A percentile compares a stretch with the other conserved stretches of the same genome.
Evolutionary conservation across 148 eudicot genomes (phyloP).

Genomic region (Suaeda aralocaspica): DNA sequence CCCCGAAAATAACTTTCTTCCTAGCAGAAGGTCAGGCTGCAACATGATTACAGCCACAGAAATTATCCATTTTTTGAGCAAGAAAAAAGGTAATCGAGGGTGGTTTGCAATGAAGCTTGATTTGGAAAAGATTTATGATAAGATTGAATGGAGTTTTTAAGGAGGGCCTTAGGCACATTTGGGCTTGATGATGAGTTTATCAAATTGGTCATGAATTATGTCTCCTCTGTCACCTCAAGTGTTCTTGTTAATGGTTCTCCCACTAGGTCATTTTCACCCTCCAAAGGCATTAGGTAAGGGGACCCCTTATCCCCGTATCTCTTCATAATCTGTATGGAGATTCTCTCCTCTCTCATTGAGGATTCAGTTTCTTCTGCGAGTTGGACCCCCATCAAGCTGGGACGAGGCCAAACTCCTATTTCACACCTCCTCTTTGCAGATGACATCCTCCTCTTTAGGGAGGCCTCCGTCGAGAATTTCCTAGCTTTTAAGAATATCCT

Average conservation of each 20-base stretch:
- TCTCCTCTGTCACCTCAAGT: background rate
- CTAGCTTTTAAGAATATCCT: no score
- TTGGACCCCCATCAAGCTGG: no score
- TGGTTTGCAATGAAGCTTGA: background rate
- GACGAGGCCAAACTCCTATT: no score
- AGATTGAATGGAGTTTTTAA: background rate
- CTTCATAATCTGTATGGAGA: background rate
- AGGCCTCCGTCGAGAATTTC: no score
- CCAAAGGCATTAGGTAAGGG: background rate
- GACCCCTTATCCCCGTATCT: background rate
- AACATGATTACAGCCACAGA: background rate
- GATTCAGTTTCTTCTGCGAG: no score
- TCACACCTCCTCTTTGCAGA: no score
- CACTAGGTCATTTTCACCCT: background rate
- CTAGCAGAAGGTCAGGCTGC: background rate
- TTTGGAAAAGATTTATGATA: no score
- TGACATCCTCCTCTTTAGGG: no score
- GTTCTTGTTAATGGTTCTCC: background rate
- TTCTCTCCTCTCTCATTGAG: background rate
- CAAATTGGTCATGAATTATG: background rate
- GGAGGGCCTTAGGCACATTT: background rate
- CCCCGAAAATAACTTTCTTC: background rate
- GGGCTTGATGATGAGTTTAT: background rate
- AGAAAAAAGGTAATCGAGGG: background rate
- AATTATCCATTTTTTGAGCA: background rate